Percentiles rank a stretch among this genome's conserved stretches.
Evolutionary conservation across 345 rosid genomes (phyloP).

Genomic region (Moricandia moricandioides): DNA sequence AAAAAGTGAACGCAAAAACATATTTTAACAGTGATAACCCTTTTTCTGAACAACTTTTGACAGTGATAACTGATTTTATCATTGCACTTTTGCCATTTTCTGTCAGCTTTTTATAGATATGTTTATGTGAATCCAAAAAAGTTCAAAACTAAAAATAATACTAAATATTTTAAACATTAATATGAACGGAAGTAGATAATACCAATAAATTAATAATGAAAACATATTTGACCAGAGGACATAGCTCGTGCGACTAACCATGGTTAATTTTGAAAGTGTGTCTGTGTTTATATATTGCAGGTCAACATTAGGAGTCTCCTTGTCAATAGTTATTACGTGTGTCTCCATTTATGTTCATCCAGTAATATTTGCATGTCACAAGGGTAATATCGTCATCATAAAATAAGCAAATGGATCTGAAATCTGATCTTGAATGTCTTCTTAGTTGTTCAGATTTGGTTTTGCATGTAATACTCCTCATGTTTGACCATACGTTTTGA

Average conservation of each 20-base stretch:
- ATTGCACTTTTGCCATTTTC: background rate
- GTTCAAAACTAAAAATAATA: background rate
- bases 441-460: constrained; percentile 4
- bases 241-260: constrained; percentile 34
- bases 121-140: background rate
- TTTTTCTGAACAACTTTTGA: background rate
- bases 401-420: constrained; percentile 12
- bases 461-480: constrained; percentile 9
- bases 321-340: constrained; percentile 38
- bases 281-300: constrained; percentile 28
- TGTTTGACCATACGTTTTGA: constrained; percentile 17
- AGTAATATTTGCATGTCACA: constrained; percentile 18
- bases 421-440: constrained; percentile 21
- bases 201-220: background rate
- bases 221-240: constrained; percentile 35
- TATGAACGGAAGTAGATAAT: background rate
- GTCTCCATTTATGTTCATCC: constrained; percentile 36
- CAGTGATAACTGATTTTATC: background rate
- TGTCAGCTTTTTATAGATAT: background rate
- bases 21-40: background rate
- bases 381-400: background rate
- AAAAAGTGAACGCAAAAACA: background rate
- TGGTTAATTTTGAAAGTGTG: constrained; percentile 34
- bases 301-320: constrained; percentile 48
- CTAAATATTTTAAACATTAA: background rate